These are phyloP conservation scores for Picea abies DNA, from an alignment of 83 land plant genomes.

Conservation along the genomic window DNA sequence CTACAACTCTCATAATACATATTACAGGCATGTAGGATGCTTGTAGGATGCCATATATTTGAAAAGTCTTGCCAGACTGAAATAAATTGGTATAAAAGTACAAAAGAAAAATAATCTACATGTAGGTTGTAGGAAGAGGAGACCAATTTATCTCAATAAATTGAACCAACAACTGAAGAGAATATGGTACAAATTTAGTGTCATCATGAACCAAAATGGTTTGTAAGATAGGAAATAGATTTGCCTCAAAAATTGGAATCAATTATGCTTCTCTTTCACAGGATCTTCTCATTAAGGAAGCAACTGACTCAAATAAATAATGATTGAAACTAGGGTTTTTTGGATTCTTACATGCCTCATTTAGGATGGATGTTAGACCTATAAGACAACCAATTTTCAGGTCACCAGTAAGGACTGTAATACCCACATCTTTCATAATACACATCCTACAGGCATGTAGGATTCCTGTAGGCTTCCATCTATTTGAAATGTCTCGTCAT, in stretches of 20 bases:
- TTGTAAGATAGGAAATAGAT: too few relatives aligned
- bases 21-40: too few relatives aligned
- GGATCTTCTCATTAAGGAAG: constrained; percentile 56
- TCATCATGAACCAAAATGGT: too few relatives aligned
- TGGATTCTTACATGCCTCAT: constrained; percentile 86
- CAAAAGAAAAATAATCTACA: constrained; percentile 64
- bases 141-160: constrained; percentile 67
- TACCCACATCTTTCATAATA: constrained; percentile 87
- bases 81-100: too few relatives aligned
- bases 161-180: too few relatives aligned
- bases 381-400: constrained; percentile 62
- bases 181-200: too few relatives aligned
- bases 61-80: too few relatives aligned
- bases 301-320: constrained; percentile 91
- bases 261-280: constrained; percentile 6
- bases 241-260: constrained; percentile 17
- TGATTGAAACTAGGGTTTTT: constrained; percentile 30
- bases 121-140: constrained; percentile 70
- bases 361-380: constrained; percentile 27
- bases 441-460: constrained; percentile 26
- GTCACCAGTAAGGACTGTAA: constrained; percentile 59
- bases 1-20: too few relatives aligned
- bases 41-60: too few relatives aligned
- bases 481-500: too few relatives aligned
- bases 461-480: too few relatives aligned